Base-by-base conservation (phyloP, 352 stramenopile genomes). In the Phytophthora sp. region DNA sequence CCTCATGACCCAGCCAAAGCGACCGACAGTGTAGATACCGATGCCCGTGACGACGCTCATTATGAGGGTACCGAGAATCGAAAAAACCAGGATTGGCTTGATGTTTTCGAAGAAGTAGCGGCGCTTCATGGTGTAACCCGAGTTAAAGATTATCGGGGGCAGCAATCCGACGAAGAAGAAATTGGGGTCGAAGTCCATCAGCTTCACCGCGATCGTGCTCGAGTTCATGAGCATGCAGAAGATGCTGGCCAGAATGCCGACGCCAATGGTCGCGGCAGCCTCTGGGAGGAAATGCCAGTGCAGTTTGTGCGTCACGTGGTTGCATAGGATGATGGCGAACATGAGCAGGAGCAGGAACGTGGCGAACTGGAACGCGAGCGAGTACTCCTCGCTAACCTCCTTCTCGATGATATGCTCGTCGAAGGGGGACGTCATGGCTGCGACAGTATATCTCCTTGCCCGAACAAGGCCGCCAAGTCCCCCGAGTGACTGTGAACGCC, bases 91-190 rank as follows among this genome's bases (percentile, higher is more conserved):
- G 57, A 98, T 98, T 2, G 92, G 84, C 18, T 64, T 79, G 61
- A 98, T 90, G 70, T 98, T 94, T 51, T 93, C 82, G 59, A 98
- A 96, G 57, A 98, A 98, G 52, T 97, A 89, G 35, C 93, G 84
- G 54, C 84, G 83, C 66, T 97, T 94, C 75, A 98, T 91, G 18
- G 91, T 90, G 79, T 96, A 98, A 16, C 84, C 94, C 23, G 85
- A 97, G 76, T 98, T 98, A 80, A 98, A 98, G 58, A 98, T 97
- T 60, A 98, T 98, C 16, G 93, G 94, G 13, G 96, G 94, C 8
- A 98, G 79, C 55, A 98, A 71, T 2, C 80, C 87, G 9, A 98
- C 80, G 60, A 98, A 98, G 73, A 99, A 99, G 23, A 98, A 77
- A 63, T 91, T 92, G 11, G 91, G 87, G 71, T 95, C 86, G 63